Evolutionary conservation across 306 rosid genomes (phyloP).

Genomic region (Quillaja saponaria): DNA sequence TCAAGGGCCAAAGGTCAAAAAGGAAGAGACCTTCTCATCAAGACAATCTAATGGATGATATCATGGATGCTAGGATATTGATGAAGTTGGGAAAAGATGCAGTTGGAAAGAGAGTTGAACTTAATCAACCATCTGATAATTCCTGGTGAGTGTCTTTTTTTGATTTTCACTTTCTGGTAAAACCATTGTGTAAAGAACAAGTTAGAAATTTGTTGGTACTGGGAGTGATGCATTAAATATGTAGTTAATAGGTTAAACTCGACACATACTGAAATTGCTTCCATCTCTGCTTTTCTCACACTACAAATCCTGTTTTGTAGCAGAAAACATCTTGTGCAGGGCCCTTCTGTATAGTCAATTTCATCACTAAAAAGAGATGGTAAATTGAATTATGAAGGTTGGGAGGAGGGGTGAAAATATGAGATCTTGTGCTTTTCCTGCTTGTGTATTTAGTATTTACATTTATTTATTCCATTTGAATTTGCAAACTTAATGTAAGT

Average conservation of each 20-base stretch:
- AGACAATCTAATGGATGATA: conserved; percentile 72
- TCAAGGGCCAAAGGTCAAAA: conserved; percentile 96
- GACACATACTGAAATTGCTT: neutral
- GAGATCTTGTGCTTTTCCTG: neutral
- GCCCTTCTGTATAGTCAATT: neutral
- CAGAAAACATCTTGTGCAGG: neutral
- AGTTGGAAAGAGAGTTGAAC: conserved; percentile 95
- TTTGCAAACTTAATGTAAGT: neutral
- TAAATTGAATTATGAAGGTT: neutral
- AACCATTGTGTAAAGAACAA: neutral
- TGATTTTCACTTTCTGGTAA: neutral
- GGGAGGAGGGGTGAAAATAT: neutral
- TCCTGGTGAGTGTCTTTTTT: conserved; percentile 67
- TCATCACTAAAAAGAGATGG: neutral
- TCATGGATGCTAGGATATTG: conserved; percentile 95
- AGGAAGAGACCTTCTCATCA: conserved; percentile 80
- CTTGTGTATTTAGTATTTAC: too few species aligned
- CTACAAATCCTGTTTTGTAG: neutral
- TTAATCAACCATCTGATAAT: conserved; percentile 78
- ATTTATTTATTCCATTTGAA: neutral
- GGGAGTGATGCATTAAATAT: conserved; percentile 5
- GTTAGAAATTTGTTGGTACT: neutral
- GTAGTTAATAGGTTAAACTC: neutral
- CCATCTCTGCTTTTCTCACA: conserved; percentile 5
- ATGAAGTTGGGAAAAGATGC: conserved; percentile 95